A percentile compares a stretch with the other conserved stretches of the same genome.
These are phyloP conservation scores for Citropsis articulata DNA, from an alignment of 345 rosid species.

Conservation along the genomic window DNA sequence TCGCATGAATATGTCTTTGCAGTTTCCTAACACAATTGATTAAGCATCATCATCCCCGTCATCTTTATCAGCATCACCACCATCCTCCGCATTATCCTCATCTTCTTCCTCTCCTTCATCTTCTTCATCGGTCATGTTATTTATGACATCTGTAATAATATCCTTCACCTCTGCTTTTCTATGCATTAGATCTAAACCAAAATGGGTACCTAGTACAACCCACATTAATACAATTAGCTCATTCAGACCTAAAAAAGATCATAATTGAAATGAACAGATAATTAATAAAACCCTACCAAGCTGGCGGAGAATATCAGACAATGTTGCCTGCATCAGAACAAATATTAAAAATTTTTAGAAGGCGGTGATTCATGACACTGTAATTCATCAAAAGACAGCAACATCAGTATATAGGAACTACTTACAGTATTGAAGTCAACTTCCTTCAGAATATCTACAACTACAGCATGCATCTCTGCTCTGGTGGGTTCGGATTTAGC, in stretches of 20 bases:
- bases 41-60: conserved; percentile 43
- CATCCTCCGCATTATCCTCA: conserved; percentile 47
- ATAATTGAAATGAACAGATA: background rate
- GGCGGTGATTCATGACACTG: background rate
- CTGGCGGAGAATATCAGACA: conserved; percentile 80
- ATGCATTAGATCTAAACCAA: conserved; percentile 62
- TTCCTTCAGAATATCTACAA: conserved; percentile 77
- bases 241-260: background rate
- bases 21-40: conserved; percentile 12
- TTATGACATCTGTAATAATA: conserved; percentile 83
- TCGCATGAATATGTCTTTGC: conserved; percentile 3
- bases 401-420: conserved; percentile 6
- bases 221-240: conserved; percentile 2
- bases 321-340: conserved; percentile 65
- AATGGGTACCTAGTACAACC: conserved; percentile 59
- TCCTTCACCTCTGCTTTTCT: conserved; percentile 94
- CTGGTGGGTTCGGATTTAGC: conserved; percentile 69
- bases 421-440: conserved; percentile 97
- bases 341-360: background rate
- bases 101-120: conserved; percentile 63
- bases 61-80: conserved; percentile 43
- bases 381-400: background rate
- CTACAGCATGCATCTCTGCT: conserved; percentile 86
- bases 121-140: conserved; percentile 85
- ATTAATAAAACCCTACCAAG: conserved; percentile 50